Evolutionary conservation across 768 basidiomycete genomes (phyloP).

Genomic region (Tephrocybe sp.): DNA sequence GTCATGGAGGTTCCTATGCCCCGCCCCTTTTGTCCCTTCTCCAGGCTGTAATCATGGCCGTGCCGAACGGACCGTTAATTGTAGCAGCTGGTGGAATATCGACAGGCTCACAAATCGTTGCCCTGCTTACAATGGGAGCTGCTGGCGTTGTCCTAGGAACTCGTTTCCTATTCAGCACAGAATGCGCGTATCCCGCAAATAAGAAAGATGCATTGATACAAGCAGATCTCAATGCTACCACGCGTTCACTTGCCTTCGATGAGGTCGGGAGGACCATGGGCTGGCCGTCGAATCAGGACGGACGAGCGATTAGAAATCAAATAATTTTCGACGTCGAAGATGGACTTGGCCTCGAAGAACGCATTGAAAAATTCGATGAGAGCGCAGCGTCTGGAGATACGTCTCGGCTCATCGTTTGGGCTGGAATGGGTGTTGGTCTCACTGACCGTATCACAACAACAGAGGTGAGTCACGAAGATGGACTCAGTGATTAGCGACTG

Average conservation of each 20-base stretch:
- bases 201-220: slow-evolving; percentile 37
- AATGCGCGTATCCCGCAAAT: slow-evolving; percentile 34
- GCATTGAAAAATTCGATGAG: slow-evolving; percentile 24
- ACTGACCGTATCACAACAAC: slow-evolving; percentile 16
- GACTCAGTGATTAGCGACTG: no score
- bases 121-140: slow-evolving; percentile 41
- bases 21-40: slow-evolving; percentile 38
- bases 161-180: slow-evolving; percentile 42
- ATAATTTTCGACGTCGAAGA: slow-evolving; percentile 12
- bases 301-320: slow-evolving; percentile 1
- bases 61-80: slow-evolving; percentile 30
- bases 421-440: slow-evolving; percentile 37
- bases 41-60: slow-evolving; percentile 28
- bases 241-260: slow-evolving; percentile 40
- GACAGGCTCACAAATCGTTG: slow-evolving; percentile 39
- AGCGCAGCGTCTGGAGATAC: slow-evolving; percentile 27
- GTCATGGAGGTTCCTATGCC: slow-evolving; percentile 38
- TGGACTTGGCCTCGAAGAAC: slow-evolving; percentile 26
- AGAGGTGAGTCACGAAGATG: background rate
- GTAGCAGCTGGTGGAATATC: slow-evolving; percentile 50
- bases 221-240: slow-evolving; percentile 30
- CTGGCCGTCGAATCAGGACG: slow-evolving; percentile 8
- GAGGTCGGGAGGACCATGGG: slow-evolving; percentile 7
- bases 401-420: slow-evolving; percentile 35
- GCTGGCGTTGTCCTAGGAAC: slow-evolving; percentile 46